phyloP scores from a whole-genome alignment of 176 grass and related monocot species.

The Rhynchospora breviuscula region DNA sequence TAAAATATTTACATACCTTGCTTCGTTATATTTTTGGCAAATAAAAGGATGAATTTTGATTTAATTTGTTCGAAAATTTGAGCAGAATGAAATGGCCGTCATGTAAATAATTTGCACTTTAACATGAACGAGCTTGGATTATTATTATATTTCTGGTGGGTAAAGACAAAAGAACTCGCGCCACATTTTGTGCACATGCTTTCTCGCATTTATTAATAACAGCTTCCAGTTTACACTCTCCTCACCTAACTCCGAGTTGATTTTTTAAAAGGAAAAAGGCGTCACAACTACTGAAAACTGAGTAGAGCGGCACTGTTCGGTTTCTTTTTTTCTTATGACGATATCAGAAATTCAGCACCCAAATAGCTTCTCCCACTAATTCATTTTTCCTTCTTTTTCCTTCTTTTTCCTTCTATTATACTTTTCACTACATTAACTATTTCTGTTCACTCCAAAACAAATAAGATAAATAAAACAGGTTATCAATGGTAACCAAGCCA shows the following conservation, averaged over 20 bases:
- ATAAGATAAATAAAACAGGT: neutral
- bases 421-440: neutral
- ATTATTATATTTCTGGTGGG: neutral
- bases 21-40: too few species aligned
- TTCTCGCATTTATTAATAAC: neutral
- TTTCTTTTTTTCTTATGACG: neutral
- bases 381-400: neutral
- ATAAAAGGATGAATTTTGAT: too few species aligned
- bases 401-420: too few species aligned
- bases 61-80: too few species aligned
- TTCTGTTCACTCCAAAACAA: neutral
- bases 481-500: neutral
- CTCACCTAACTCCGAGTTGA: neutral
- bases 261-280: neutral
- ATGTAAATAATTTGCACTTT: too few species aligned
- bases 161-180: neutral
- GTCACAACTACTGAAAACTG: neutral
- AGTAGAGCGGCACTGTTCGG: neutral
- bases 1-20: too few species aligned
- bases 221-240: constrained; percentile 10
- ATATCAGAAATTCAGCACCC: neutral
- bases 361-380: neutral
- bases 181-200: neutral
- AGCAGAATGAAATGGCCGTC: too few species aligned
- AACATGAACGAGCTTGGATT: neutral